phyloP scores from a whole-genome alignment of 345 rosid genomes.

The Boechera retrofracta region DNA sequence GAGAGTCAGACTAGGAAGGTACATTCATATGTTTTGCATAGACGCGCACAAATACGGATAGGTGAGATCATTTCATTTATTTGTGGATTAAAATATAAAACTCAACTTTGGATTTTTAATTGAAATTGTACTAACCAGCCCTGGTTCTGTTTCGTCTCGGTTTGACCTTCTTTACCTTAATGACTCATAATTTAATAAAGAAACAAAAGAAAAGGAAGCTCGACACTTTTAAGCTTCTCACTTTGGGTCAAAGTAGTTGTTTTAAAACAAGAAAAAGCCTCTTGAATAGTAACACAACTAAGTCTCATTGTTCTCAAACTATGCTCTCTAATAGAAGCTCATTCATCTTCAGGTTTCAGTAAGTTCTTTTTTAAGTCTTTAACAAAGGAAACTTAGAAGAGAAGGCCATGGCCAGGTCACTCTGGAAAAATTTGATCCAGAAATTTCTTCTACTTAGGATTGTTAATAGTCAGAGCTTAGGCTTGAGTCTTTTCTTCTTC shows the following conservation, averaged over 20 bases:
- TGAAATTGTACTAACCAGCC: background rate
- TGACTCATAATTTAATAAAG: background rate
- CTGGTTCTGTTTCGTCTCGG: slow-evolving; percentile 4
- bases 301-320: slow-evolving; percentile 15
- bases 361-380: background rate
- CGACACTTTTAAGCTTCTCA: background rate
- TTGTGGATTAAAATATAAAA: slow-evolving; percentile 22
- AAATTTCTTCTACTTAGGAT: slow-evolving; percentile 25
- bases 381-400: slow-evolving; percentile 32
- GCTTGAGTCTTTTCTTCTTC: slow-evolving; percentile 23
- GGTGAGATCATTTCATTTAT: slow-evolving; percentile 37
- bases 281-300: slow-evolving; percentile 1
- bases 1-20: slow-evolving; percentile 12
- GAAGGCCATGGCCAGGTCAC: slow-evolving; percentile 26
- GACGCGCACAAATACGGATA: slow-evolving; percentile 14
- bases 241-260: background rate
- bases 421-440: background rate
- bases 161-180: slow-evolving; percentile 10
- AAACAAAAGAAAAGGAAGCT: background rate
- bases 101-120: background rate
- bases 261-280: slow-evolving; percentile 4
- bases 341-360: slow-evolving; percentile 35
- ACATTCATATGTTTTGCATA: slow-evolving; percentile 29
- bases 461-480: slow-evolving; percentile 32
- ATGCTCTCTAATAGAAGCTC: slow-evolving; percentile 35